Evolutionary conservation across 331 rosid genomes (phyloP).

Genomic region (Dryas integrifolia): DNA sequence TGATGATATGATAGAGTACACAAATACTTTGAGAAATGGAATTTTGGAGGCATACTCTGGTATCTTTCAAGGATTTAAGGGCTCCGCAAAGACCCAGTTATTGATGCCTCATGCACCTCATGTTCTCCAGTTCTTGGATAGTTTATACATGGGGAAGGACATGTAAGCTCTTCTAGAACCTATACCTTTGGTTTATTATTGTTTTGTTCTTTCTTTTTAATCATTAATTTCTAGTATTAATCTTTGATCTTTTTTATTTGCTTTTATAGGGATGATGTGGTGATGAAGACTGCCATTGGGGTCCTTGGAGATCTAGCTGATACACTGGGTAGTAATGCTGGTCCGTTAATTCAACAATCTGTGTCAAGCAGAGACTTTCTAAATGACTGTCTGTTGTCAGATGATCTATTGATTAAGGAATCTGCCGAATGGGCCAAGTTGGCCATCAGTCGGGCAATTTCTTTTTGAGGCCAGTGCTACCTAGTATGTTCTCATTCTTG

Average conservation of each 20-base stretch:
- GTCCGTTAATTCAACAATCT: conserved; percentile 66
- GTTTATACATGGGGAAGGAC: conserved; percentile 66
- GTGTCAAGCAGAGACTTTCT: conserved; percentile 73
- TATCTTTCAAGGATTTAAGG: conserved; percentile 80
- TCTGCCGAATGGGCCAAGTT: conserved; percentile 87
- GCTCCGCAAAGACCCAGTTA: conserved; percentile 68
- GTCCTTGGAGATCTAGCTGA: conserved; percentile 87
- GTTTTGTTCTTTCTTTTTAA: background rate
- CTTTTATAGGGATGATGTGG: conserved; percentile 69
- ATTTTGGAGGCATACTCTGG: conserved; percentile 82
- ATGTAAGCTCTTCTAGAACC: conserved; percentile 44
- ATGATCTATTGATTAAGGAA: conserved; percentile 72
- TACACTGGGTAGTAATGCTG: conserved; percentile 65
- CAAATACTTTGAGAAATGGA: conserved; percentile 79
- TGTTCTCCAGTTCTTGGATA: conserved; percentile 72
- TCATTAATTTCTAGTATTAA: background rate
- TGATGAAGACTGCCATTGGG: conserved; percentile 76
- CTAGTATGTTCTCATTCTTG: conserved; percentile 39
- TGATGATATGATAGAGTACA: conserved; percentile 76
- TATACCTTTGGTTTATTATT: background rate
- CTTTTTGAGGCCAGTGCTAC: conserved; percentile 49
- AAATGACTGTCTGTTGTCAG: conserved; percentile 70
- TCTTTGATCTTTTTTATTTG: conserved; percentile 9
- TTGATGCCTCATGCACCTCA: conserved; percentile 75
- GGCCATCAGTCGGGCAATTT: conserved; percentile 65